Percentiles rank a stretch among this genome's conserved stretches.
Evolutionary conservation across 345 rosid genomes (phyloP).

Genomic region (Triadica sebifera): DNA sequence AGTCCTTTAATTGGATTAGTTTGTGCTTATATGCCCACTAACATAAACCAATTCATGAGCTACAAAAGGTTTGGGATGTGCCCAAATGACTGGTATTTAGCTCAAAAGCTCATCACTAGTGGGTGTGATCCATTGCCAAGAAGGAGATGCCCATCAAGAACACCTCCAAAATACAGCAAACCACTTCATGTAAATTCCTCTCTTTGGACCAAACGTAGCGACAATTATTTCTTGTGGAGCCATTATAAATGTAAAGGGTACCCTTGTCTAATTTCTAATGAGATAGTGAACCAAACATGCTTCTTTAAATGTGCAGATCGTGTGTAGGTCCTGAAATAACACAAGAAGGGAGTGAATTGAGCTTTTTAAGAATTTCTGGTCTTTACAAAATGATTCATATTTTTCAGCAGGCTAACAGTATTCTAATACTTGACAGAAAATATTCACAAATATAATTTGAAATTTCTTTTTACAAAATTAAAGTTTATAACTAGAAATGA

Average conservation of each 20-base stretch:
- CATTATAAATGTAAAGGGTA: constrained; percentile 52
- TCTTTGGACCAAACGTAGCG: constrained; percentile 46
- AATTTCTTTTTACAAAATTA: too few species aligned
- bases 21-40: constrained; percentile 33
- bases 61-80: constrained; percentile 40
- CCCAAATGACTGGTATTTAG: constrained; percentile 48
- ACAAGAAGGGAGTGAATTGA: too few species aligned
- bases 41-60: constrained; percentile 42
- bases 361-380: too few species aligned
- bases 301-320: constrained; percentile 58
- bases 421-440: too few species aligned
- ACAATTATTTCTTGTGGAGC: constrained; percentile 45
- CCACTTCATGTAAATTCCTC: constrained; percentile 40
- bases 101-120: constrained; percentile 43
- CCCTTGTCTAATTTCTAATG: constrained; percentile 46
- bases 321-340: too few species aligned
- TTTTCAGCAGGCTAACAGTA: too few species aligned
- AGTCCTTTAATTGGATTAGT: constrained; percentile 41
- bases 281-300: constrained; percentile 32
- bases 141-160: constrained; percentile 50
- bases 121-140: constrained; percentile 61
- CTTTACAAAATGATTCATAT: too few species aligned
- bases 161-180: constrained; percentile 35
- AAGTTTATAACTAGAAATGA: too few species aligned
- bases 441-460: too few species aligned